Evolutionary conservation across 192 early-diverging fungal genomes (phyloP), one percentile per base, ranked within the genome.

Genomic region (Mortierella hygrophila): DNA sequence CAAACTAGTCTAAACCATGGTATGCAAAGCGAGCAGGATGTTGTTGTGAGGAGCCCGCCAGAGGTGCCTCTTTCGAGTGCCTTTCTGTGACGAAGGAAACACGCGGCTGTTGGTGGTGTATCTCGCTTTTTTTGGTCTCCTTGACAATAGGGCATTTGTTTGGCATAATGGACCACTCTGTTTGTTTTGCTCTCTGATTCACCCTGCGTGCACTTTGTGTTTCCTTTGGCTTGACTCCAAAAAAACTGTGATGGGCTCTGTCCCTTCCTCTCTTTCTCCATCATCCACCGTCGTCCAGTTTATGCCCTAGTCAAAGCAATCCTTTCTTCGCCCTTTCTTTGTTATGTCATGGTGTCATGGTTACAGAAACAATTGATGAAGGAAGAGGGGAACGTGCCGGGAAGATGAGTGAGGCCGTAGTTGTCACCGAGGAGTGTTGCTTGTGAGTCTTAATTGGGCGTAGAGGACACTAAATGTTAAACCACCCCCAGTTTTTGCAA

Each of bases 161-260:
- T 26, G 20, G 49, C 49, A 52, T 52, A 52, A 52, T 20, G 49
- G 49, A 20, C 16, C 18, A 52, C 49, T 52, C 26, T 29, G 60
- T 9, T n/a, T 63, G 57, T 65, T 11, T 65, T 32, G 60, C 60
- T 65, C 60, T 65, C 60, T 65, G n/a, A 65, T 29, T 65, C 60
- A 65, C n/a, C 29, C 60, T 65, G 60, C 60, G 29, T 65, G 8
- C 26, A 52, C 49, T 52, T 49, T 21, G 44, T n/a, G 57, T 32
- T 65, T 32, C 60, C 60, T 65, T 63, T 65, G 60, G 60, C 60
- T 32, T 15, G 26, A 65, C 60, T 65, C 60, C 60, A 65, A 65
- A 65, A 65, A 65, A 65, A 32, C 29, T 65, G 60, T 15, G 60
- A 65, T 65, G 60, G 60, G 60, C 60, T 65, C 60, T 29, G 16